Base-by-base conservation (phyloP, 768 basidiomycete genomes). In the Tricholoma hemisulphureum region DNA sequence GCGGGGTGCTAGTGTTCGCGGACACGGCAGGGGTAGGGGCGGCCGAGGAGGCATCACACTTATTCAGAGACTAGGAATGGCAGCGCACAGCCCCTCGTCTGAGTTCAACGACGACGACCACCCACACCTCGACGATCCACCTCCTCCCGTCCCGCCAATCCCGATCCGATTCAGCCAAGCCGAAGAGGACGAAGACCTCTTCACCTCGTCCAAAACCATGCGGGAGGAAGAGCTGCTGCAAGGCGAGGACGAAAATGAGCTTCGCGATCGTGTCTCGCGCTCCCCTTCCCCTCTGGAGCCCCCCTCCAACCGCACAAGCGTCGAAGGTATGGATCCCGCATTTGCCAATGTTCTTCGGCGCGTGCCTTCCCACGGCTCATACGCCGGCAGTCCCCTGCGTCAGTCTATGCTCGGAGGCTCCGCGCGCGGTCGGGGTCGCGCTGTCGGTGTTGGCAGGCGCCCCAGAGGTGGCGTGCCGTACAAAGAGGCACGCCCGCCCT, bases 321-420 rank as follows among this genome's bases (percentile, higher is more conserved):
- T 91, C 4, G 91, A 93, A 56, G 91, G 91, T 43, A 91, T 95
- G 88, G 93, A 94, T 60, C 93, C 93, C 9, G 80, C 75, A 1
- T 95, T 91, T 65, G 91, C 91, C 53, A 90, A 89, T 58, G 79
- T 92, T 13, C 83, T 93, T 45, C 83, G 83, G 55, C 85, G 86
- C 20, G 71, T 78, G 2, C 76, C 80, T 0, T 82, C 81, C 8
- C 77, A 74, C 49, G 74, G 73, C 11, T 80, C 80, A 6, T 79
- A 80, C 31, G 68, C 76, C 55, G 74, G 77, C 16, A 88, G 86
- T 63, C 88, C 89, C 43, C 75, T 89, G 14, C 83, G 86, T 39
- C 83, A 81, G 53, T 79, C 83, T 34, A 73, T 83, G 31, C 75
- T 87, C 51, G 73, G 79, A 13, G 79, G 82, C 35, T 75, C 80